These are phyloP conservation scores for Moniliophthora roreri DNA, from an alignment of 1,284 basidiomycete genomes.

Conservation along the genomic window DNA sequence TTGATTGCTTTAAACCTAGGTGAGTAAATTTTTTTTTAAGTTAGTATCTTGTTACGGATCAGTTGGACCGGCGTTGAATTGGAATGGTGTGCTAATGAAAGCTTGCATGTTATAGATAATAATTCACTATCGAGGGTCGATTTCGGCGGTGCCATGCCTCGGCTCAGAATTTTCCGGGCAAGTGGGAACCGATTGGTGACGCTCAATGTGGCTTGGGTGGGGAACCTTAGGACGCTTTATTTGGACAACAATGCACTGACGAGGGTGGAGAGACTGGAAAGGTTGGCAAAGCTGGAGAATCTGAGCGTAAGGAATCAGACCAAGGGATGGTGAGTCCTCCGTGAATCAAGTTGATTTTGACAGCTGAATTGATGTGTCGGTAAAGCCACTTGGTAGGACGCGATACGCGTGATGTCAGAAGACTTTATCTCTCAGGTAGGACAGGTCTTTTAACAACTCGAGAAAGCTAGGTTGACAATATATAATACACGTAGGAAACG, in stretches of 20 bases:
- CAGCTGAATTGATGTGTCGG: slow-evolving; percentile 14
- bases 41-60: neutral
- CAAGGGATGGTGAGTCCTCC: slow-evolving; percentile 62
- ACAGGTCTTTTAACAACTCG: slow-evolving; percentile 17
- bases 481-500: slow-evolving; percentile 36
- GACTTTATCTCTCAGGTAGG: slow-evolving; percentile 91
- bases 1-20: slow-evolving; percentile 80
- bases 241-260: slow-evolving; percentile 84
- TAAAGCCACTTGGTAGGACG: slow-evolving; percentile 58
- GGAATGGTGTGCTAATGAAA: neutral
- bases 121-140: slow-evolving; percentile 63
- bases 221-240: slow-evolving; percentile 87
- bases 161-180: slow-evolving; percentile 81
- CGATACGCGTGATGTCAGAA: slow-evolving; percentile 86
- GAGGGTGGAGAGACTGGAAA: slow-evolving; percentile 50
- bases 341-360: slow-evolving; percentile 20
- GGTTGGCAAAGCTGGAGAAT: slow-evolving; percentile 79
- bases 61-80: neutral
- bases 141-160: slow-evolving; percentile 54
- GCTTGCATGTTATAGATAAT: slow-evolving; percentile 54
- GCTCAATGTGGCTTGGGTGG: slow-evolving; percentile 69
- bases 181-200: slow-evolving; percentile 79
- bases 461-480: neutral
- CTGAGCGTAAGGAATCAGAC: slow-evolving; percentile 90
- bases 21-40: slow-evolving; percentile 38